Evolutionary conservation across 345 rosid species (phyloP), one percentile per base, ranked within the genome.

Genomic region (Hevea brasiliensis): DNA sequence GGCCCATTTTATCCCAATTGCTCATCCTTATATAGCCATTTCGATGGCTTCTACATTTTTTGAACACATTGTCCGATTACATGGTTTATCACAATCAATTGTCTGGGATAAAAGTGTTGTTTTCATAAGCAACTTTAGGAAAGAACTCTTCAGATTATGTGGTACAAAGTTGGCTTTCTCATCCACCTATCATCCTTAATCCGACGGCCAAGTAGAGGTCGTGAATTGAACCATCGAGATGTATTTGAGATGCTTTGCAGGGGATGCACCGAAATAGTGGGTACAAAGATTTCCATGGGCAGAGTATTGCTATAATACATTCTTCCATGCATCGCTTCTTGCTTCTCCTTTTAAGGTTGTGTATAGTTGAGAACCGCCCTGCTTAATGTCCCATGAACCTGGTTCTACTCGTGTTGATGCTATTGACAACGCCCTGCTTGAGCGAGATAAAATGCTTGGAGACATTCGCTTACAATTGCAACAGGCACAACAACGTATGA

Each of bases 301-400:
- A 2, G 48, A 68, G 24, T 68, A 2, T 18, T 68, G 72, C 3
- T 68, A 55, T 13, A 68, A 68, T 13, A 68, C 72, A 0, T 14
- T 48, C 1, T 68, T 68, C 29, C 72, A 54, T 35, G 0, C 61
- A 3, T 8, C 72, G 0, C 2, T 56, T 0, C 12, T 17, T 2
- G 35, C 11, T 1, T 7, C 72, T n/a, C 72, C 61, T 4, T 24
- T 57, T 1, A 4, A 57, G 14, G 2, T 57, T 23, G 8, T 57
- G 32, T 57, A 21, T 6, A 29, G 10, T 3, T 0, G 6, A 8
- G 61, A 23, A 7, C 17, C 32, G 8, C 35, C 5, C 0, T 0
- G 0, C 1, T 57, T 1, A 0, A 0, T 26, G 10, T 10, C 18
- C 6, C 2, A 56, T 23, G 15, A 21, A 11, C 0, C 12, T 21